Percentiles rank a stretch among this genome's conserved stretches.
Evolutionary conservation across 129 eudicot species (phyloP).

Genomic region (Pseudognaphalium luteoalbum): DNA sequence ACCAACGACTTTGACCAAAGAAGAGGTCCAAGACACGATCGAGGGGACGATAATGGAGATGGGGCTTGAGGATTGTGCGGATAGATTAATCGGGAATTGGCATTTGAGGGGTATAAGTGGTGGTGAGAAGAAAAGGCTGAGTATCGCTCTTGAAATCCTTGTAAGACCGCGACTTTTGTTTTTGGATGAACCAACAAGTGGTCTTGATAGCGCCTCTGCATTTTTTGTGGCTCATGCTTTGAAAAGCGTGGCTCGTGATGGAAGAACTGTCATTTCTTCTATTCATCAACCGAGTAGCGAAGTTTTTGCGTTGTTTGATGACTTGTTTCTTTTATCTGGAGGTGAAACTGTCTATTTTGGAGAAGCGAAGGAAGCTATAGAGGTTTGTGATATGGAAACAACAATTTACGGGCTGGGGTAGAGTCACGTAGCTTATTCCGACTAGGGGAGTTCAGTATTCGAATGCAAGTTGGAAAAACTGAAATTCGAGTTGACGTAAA

Average conservation of each 20-base stretch:
- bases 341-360: slow-evolving; percentile 80
- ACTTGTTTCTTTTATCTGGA: slow-evolving; percentile 61
- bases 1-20: slow-evolving; percentile 51
- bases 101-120: slow-evolving; percentile 85
- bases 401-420: not conserved
- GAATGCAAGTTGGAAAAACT: too few species aligned
- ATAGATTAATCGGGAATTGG: slow-evolving; percentile 70
- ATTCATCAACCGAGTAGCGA: slow-evolving; percentile 76
- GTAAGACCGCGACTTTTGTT: slow-evolving; percentile 67
- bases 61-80: slow-evolving; percentile 90
- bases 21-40: slow-evolving; percentile 61
- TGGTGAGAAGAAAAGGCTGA: slow-evolving; percentile 76
- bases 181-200: slow-evolving; percentile 90
- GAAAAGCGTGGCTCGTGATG: slow-evolving; percentile 75
- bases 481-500: too few species aligned
- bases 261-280: slow-evolving; percentile 74
- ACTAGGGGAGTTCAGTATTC: too few species aligned
- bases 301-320: slow-evolving; percentile 74
- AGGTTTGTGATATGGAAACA: slow-evolving; percentile 36
- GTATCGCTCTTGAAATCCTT: slow-evolving; percentile 82
- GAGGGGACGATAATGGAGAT: slow-evolving; percentile 74
- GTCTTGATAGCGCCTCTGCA: slow-evolving; percentile 85
- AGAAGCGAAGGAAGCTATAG: slow-evolving; percentile 62
- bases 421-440: too few species aligned
- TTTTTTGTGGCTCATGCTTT: slow-evolving; percentile 80